These are phyloP conservation scores for Nicotiana rustica DNA, from an alignment of 305 asterid genomes.

Conservation along the genomic window DNA sequence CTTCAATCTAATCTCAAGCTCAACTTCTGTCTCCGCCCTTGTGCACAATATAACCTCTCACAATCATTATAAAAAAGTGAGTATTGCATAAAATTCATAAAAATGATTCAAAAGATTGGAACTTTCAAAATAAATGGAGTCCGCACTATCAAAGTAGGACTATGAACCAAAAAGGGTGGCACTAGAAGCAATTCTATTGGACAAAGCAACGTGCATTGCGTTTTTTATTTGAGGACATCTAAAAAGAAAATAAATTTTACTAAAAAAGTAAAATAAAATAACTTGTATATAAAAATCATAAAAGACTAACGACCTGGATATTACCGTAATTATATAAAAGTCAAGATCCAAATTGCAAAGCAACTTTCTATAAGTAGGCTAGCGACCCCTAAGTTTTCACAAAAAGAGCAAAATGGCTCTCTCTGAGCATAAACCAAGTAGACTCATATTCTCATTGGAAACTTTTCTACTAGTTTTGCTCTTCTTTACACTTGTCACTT, in stretches of 20 bases:
- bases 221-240: constrained; percentile 39
- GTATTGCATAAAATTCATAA: no score
- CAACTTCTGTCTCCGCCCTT: no score
- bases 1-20: no score
- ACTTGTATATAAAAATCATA: constrained; percentile 31
- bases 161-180: constrained; percentile 19
- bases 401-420: constrained; percentile 25
- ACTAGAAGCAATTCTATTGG: constrained; percentile 41
- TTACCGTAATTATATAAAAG: constrained; percentile 36
- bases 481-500: constrained; percentile 51
- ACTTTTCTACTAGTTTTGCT: constrained; percentile 36
- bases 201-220: constrained; percentile 25
- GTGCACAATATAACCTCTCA: no score
- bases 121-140: background rate
- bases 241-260: background rate
- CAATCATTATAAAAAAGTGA: no score
- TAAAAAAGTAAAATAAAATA: background rate
- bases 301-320: constrained; percentile 37
- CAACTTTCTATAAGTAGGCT: background rate
- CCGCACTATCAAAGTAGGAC: background rate
- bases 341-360: constrained; percentile 6
- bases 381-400: background rate
- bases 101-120: background rate
- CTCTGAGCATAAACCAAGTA: constrained; percentile 39
- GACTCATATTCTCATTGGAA: constrained; percentile 40